Percentiles rank a stretch among this genome's conserved stretches.
Conservation (phyloP, 2,329 filamentous ascomycete species). For the Aspergillus jensenii region DNA sequence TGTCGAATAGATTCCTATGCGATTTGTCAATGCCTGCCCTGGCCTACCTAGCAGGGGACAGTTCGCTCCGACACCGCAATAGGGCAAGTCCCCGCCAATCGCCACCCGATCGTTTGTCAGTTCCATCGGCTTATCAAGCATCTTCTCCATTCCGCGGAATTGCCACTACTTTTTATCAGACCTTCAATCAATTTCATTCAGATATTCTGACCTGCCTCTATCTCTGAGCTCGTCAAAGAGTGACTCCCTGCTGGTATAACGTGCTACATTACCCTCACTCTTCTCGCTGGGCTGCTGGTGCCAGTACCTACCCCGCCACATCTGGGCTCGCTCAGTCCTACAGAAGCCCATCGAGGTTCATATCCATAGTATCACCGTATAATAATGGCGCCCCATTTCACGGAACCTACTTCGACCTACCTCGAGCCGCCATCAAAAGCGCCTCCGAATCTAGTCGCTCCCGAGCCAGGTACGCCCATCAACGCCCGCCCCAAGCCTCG, state of each 20-base stretch:
- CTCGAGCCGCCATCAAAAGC: slow-evolving; percentile 73
- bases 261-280: background rate
- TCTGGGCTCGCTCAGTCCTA: background rate
- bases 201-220: background rate
- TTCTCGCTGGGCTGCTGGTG: background rate
- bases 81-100: slow-evolving; percentile 23
- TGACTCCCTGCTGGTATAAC: background rate
- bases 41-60: background rate
- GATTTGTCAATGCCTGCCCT: background rate
- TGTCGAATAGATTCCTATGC: background rate
- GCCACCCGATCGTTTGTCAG: slow-evolving; percentile 31
- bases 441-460: slow-evolving; percentile 83
- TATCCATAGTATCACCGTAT: background rate
- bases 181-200: background rate
- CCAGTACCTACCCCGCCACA: background rate
- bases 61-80: slow-evolving; percentile 18
- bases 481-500: background rate
- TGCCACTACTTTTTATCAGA: slow-evolving; percentile 21
- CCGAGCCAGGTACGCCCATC: slow-evolving; percentile 66
- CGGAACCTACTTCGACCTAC: slow-evolving; percentile 71
- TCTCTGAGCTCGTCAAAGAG: background rate
- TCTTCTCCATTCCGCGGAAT: slow-evolving; percentile 12
- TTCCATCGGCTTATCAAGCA: slow-evolving; percentile 33
- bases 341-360: background rate
- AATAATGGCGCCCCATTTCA: slow-evolving; percentile 78